Conservation (phyloP, 148 eudicot species). For the Rhododendron molle region DNA sequence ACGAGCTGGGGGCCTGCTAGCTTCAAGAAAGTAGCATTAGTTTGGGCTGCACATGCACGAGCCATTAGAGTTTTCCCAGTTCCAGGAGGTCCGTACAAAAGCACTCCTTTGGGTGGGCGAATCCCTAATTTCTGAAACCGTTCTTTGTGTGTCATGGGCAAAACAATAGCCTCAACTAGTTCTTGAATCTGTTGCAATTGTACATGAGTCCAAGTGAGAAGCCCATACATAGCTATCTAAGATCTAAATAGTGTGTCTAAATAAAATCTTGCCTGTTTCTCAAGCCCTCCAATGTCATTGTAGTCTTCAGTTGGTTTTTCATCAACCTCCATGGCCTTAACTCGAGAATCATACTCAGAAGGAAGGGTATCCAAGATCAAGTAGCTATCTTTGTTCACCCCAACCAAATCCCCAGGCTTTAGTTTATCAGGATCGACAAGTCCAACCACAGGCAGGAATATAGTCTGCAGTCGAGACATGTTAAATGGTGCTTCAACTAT, state of each 20-base stretch:
- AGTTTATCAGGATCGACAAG: slow-evolving; percentile 89
- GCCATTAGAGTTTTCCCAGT: slow-evolving; percentile 98
- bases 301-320: slow-evolving; percentile 99
- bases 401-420: slow-evolving; percentile 98
- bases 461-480: slow-evolving; percentile 53
- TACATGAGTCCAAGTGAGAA: slow-evolving; percentile 9
- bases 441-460: slow-evolving; percentile 94
- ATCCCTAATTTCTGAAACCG: slow-evolving; percentile 86
- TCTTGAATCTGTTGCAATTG: slow-evolving; percentile 71
- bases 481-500: neutral
- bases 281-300: slow-evolving; percentile 94
- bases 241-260: neutral
- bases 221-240: neutral
- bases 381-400: slow-evolving; percentile 98
- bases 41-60: slow-evolving; percentile 99
- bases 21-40: slow-evolving; percentile 96
- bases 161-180: slow-evolving; percentile 92
- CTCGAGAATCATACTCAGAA: slow-evolving; percentile 92
- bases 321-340: slow-evolving; percentile 99
- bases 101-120: slow-evolving; percentile 96
- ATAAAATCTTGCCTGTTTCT: slow-evolving; percentile 67
- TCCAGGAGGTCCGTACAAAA: slow-evolving; percentile 96
- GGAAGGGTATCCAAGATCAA: slow-evolving; percentile 92
- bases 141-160: slow-evolving; percentile 97
- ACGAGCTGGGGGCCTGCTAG: slow-evolving; percentile 98